Percentiles rank a stretch among this genome's conserved stretches.
These are phyloP conservation scores for Aegilops sharonensis DNA, from an alignment of 176 grass and related monocot species.

Conservation along the genomic window DNA sequence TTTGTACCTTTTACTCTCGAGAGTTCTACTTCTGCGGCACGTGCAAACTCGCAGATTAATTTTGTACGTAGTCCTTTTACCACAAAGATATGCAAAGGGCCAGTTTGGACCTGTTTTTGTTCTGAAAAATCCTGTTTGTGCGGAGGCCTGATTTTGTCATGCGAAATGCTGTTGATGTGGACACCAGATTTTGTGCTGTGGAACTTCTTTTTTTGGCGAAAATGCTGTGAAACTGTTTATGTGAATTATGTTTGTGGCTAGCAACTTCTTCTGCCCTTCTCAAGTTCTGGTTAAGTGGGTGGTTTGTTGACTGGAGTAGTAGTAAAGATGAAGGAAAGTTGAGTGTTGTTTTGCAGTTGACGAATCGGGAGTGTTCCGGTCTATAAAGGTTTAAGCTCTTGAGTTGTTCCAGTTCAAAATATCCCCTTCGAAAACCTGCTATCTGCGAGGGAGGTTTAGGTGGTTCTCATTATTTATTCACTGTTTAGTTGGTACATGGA, in stretches of 20 bases:
- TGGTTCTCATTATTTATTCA: neutral
- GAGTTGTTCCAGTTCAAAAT: conserved; percentile 7
- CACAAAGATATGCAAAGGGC: conserved; percentile 3
- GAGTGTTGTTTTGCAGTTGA: neutral
- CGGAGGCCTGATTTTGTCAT: neutral
- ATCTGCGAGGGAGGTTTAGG: neutral
- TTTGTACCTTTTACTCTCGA: neutral
- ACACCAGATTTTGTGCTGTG: neutral
- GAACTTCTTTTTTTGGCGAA: neutral
- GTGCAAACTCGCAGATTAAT: conserved; percentile 14
- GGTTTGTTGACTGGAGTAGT: neutral
- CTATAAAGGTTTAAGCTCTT: neutral
- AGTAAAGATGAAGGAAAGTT: neutral
- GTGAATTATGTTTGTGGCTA: neutral
- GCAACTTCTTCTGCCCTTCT: neutral
- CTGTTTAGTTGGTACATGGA: neutral
- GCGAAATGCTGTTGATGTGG: neutral
- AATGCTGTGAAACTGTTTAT: neutral
- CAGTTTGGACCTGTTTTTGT: conserved; percentile 28
- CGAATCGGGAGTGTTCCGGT: neutral
- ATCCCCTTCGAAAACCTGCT: neutral
- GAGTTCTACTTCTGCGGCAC: conserved; percentile 33
- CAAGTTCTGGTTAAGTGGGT: neutral
- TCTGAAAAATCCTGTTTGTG: neutral
- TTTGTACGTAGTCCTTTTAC: conserved; percentile 11